Conservation (phyloP, 208 protist genomes). For the Angomonas desouzai region DNA sequence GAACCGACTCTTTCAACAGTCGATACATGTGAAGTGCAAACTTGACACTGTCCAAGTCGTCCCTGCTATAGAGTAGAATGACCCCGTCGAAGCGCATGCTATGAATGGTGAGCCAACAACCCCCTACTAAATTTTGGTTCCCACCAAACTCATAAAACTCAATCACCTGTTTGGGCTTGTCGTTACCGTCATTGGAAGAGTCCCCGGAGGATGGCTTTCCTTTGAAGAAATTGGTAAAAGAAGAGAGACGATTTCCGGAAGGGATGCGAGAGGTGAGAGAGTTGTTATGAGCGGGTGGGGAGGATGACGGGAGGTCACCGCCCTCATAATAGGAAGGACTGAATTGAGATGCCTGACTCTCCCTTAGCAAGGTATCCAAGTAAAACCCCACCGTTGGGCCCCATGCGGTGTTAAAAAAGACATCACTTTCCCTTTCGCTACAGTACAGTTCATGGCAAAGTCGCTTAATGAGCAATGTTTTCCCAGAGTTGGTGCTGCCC, state of each 20-base stretch:
- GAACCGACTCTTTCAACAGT: slow-evolving; percentile 21
- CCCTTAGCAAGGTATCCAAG: background rate
- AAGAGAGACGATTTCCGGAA: background rate
- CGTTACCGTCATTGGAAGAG: background rate
- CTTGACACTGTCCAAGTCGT: slow-evolving; percentile 49
- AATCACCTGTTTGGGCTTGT: slow-evolving; percentile 23
- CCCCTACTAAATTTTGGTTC: slow-evolving; percentile 46
- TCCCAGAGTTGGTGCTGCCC: slow-evolving; percentile 71
- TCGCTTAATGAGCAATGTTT: slow-evolving; percentile 71
- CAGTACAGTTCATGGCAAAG: slow-evolving; percentile 50
- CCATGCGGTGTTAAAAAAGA: slow-evolving; percentile 6
- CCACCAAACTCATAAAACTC: slow-evolving; percentile 81
- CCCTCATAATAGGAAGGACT: background rate
- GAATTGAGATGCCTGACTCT: background rate
- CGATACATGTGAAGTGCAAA: slow-evolving; percentile 53
- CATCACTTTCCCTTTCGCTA: background rate
- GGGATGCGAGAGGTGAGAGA: background rate
- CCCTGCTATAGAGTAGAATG: slow-evolving; percentile 69
- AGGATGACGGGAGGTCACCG: background rate
- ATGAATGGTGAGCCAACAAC: slow-evolving; percentile 36
- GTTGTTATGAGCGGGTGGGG: slow-evolving; percentile 8
- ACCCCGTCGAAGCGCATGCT: slow-evolving; percentile 66
- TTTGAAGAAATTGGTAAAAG: background rate
- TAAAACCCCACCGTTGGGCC: slow-evolving; percentile 13
- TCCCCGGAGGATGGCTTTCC: background rate